Evolutionary conservation across 768 basidiomycete genomes (phyloP).

Genomic region (Mycena epipterygia): DNA sequence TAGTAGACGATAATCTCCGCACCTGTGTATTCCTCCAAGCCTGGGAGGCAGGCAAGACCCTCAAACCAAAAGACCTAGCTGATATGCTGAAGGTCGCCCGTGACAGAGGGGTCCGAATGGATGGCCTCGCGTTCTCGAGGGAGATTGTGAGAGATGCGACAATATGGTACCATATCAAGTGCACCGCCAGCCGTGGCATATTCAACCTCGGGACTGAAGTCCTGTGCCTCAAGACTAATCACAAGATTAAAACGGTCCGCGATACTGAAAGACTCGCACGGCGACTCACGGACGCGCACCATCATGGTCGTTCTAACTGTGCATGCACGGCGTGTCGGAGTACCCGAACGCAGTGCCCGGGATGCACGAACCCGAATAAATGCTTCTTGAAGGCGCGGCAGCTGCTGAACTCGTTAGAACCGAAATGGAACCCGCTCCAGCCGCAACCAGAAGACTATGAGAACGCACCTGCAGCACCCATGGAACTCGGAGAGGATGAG

Average conservation of each 20-base stretch:
- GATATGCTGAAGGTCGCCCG: constrained; percentile 7
- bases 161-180: constrained; percentile 30
- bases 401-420: constrained; percentile 12
- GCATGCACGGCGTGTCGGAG: constrained; percentile 9
- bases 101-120: not conserved
- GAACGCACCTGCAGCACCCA: not conserved
- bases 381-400: constrained; percentile 13
- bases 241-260: constrained; percentile 14
- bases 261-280: constrained; percentile 17
- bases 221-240: constrained; percentile 11
- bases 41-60: not conserved
- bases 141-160: constrained; percentile 14
- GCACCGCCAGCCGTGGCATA: not conserved
- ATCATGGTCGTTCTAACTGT: constrained; percentile 14
- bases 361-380: constrained; percentile 21
- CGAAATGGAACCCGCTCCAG: constrained; percentile 31
- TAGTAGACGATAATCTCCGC: too few relatives aligned
- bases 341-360: not conserved
- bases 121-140: constrained; percentile 23
- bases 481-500: not conserved
- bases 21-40: constrained; percentile 12
- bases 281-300: not conserved
- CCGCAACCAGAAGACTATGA: constrained; percentile 30
- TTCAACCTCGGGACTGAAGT: not conserved
- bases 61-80: constrained; percentile 11